These are phyloP conservation scores for Syzygium syzygioides DNA, from an alignment of 441 rosid species.

Conservation along the genomic window DNA sequence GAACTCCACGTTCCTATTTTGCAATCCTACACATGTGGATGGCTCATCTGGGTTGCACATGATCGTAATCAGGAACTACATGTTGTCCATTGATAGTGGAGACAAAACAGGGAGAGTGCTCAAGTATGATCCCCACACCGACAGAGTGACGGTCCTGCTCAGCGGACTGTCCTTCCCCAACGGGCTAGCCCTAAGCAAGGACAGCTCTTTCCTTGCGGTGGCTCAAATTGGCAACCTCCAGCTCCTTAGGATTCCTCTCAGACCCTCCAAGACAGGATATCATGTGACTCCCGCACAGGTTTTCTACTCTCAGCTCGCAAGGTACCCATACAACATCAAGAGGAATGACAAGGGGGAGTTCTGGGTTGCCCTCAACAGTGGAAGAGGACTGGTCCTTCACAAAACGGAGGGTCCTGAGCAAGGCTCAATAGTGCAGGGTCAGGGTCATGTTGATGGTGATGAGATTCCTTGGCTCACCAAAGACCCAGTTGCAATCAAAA, in stretches of 20 bases:
- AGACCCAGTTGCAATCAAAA: conserved; percentile 30
- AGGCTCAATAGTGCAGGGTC: neutral
- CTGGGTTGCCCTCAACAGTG: conserved; percentile 32
- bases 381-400: conserved; percentile 8
- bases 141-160: conserved; percentile 26
- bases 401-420: neutral
- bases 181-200: conserved; percentile 35
- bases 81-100: conserved; percentile 10
- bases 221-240: conserved; percentile 20
- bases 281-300: neutral
- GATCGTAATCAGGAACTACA: conserved; percentile 21
- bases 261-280: neutral
- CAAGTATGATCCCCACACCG: conserved; percentile 36
- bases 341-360: conserved; percentile 28
- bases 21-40: neutral
- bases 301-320: conserved; percentile 12
- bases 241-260: conserved; percentile 17
- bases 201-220: conserved; percentile 28
- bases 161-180: conserved; percentile 31
- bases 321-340: conserved; percentile 31
- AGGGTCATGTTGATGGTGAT: neutral
- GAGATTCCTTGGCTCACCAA: conserved; percentile 6
- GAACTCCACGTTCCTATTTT: neutral
- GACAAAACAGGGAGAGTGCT: conserved; percentile 48
- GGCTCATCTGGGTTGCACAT: neutral